Percentiles rank a stretch among this genome's conserved stretches.
phyloP scores from a whole-genome alignment of 23 red algal genomes.

The Cyanidioschyzon merolae region DNA sequence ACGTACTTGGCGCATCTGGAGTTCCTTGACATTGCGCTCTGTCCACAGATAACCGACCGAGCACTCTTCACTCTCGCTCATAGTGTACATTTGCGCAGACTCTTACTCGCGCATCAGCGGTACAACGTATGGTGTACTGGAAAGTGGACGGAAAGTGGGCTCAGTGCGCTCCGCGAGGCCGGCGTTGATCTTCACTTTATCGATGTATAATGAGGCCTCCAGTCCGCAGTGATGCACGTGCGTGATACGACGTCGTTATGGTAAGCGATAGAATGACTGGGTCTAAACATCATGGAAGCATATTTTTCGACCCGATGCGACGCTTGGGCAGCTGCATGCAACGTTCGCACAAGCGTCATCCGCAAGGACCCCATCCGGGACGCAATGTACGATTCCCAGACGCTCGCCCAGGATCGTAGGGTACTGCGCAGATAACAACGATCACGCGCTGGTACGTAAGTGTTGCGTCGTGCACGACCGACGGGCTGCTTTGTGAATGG shows the following conservation, averaged over 20 bases:
- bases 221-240: no score
- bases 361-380: no score
- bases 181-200: neutral
- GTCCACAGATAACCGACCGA: conserved; percentile 10
- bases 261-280: neutral
- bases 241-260: neutral
- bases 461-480: no score
- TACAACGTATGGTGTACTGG: conserved; percentile 18
- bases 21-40: neutral
- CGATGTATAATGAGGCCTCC: neutral
- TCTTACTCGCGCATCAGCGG: conserved; percentile 2
- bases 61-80: neutral
- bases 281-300: neutral
- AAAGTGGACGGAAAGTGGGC: neutral
- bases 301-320: no score
- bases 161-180: neutral
- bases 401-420: no score
- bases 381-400: no score
- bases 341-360: no score
- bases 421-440: no score
- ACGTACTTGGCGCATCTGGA: neutral
- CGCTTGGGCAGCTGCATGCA: no score
- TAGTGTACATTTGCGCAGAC: neutral
- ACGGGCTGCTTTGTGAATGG: no score
- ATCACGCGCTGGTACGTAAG: no score